phyloP scores from a whole-genome alignment of 2,329 filamentous ascomycete species.

The Fusarium subglutinans region DNA sequence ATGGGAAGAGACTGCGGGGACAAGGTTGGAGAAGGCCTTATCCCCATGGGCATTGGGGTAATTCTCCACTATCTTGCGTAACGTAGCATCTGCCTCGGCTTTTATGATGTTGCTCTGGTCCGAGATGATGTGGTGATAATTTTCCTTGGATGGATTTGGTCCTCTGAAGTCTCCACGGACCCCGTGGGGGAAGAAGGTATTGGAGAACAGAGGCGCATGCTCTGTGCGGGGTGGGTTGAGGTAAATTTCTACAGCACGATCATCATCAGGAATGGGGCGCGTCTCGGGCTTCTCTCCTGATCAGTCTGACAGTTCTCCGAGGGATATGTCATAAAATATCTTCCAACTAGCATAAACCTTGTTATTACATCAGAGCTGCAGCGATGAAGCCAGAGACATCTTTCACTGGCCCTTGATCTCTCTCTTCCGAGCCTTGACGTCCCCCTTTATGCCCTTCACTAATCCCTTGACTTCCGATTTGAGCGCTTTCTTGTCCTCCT shows the following conservation, averaged over 20 bases:
- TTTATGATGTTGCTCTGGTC: not conserved
- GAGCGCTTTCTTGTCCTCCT: constrained; percentile 28
- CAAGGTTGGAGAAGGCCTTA: constrained; percentile 6
- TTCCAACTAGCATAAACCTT: not conserved
- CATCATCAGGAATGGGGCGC: not conserved
- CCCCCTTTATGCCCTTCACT: constrained; percentile 10
- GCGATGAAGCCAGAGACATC: not conserved
- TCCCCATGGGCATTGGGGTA: constrained; percentile 9
- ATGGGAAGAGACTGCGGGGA: not conserved
- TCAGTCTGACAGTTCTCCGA: not conserved
- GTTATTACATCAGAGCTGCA: not conserved
- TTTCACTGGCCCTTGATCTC: not conserved
- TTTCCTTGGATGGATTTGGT: not conserved
- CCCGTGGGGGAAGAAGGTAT: constrained; percentile 2
- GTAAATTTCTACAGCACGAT: not conserved
- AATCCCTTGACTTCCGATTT: constrained; percentile 26
- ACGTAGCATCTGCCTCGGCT: not conserved
- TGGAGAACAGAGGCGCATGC: constrained; percentile 6
- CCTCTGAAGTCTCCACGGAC: not conserved
- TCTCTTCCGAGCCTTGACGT: not conserved
- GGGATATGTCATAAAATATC: not conserved
- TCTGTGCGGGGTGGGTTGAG: constrained; percentile 9
- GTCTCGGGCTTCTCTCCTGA: constrained; percentile 6
- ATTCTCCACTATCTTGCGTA: not conserved
- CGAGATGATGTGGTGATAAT: not conserved